These are phyloP conservation scores for Leishmania mexicana DNA, from an alignment of 208 protist species.

Conservation along the genomic window DNA sequence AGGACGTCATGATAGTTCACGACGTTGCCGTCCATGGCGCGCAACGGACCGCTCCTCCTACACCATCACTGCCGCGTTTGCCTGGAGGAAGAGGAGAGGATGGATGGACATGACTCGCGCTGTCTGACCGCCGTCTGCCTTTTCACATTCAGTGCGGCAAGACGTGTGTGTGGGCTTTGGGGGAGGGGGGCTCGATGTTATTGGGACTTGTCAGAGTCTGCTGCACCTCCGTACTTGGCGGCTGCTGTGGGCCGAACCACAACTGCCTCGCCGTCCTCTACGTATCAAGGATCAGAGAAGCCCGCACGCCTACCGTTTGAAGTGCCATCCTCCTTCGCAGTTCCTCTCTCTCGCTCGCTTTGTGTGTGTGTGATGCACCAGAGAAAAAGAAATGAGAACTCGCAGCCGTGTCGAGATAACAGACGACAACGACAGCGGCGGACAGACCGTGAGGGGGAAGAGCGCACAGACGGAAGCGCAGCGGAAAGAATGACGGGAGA, in stretches of 20 bases:
- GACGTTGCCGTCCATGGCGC: not conserved
- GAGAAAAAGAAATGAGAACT: not conserved
- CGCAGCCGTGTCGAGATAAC: not conserved
- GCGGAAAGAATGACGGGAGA: not conserved
- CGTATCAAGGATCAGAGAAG: not conserved
- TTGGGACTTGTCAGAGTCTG: not conserved
- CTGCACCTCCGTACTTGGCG: not conserved
- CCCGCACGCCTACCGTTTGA: not conserved
- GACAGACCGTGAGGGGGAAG: not conserved
- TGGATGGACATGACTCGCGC: not conserved
- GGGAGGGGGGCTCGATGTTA: not conserved
- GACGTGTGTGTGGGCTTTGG: not conserved
- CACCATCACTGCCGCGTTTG: not conserved
- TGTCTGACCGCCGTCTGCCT: not conserved
- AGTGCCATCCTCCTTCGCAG: not conserved
- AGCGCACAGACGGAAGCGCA: not conserved
- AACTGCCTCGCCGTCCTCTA: not conserved
- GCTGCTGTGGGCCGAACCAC: not conserved
- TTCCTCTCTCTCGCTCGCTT: not conserved
- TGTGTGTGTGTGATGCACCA: not conserved
- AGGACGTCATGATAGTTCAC: not conserved
- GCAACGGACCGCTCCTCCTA: not conserved
- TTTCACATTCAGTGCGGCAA: not conserved
- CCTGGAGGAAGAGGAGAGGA: not conserved
- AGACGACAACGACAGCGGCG: not conserved